Conservation (phyloP, 2,329 filamentous ascomycete genomes). For the Trichoderma harzianum region DNA sequence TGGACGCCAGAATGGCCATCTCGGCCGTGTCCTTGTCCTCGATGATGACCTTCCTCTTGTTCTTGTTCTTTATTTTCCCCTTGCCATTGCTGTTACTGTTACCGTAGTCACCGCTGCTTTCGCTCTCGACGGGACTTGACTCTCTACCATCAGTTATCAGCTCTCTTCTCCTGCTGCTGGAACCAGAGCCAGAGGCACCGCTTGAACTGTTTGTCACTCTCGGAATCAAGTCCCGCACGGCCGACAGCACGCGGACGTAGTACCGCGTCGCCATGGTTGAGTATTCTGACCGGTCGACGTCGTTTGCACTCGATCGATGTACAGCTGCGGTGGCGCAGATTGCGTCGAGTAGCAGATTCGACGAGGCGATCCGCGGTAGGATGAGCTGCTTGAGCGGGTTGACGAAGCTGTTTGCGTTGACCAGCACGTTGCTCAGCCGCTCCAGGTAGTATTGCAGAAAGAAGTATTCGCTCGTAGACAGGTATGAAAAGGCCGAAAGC, state of each 20-base stretch:
- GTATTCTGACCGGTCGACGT: neutral
- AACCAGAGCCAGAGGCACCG: neutral
- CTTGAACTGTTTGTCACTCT: neutral
- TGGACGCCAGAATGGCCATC: conserved; percentile 9
- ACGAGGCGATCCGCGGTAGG: conserved; percentile 9
- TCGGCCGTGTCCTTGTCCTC: neutral
- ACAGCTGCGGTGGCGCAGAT: conserved; percentile 4
- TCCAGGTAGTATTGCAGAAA: conserved; percentile 15
- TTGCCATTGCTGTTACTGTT: neutral
- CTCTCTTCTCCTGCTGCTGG: neutral
- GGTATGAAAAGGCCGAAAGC: conserved; percentile 12
- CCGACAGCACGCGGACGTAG: conserved; percentile 10
- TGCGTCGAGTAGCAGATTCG: conserved; percentile 11
- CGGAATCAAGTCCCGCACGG: conserved; percentile 7
- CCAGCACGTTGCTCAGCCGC: conserved; percentile 5
- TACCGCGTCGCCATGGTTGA: conserved; percentile 7
- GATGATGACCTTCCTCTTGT: neutral
- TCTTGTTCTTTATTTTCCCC: neutral
- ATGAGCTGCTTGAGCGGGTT: conserved; percentile 9
- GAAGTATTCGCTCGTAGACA: conserved; percentile 13
- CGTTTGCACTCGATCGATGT: neutral
- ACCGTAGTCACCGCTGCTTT: neutral
- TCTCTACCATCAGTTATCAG: neutral
- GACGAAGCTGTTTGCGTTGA: conserved; percentile 9
- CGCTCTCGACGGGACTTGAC: neutral